Conservation (phyloP, 2,329 filamentous ascomycete genomes). For the Blastomyces parvus region DNA sequence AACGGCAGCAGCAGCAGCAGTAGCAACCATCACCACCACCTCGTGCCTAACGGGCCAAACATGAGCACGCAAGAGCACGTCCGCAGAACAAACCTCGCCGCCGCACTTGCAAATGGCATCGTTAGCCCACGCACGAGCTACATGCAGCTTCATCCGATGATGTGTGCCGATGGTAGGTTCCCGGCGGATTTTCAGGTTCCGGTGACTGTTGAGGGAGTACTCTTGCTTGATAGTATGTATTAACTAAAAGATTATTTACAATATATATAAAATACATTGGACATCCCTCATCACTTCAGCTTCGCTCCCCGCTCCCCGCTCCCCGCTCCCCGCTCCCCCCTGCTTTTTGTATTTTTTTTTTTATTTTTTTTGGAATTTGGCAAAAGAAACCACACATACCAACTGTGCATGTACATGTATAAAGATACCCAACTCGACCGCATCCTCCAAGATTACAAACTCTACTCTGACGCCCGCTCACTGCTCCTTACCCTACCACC, state of each 20-base stretch:
- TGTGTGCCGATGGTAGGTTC: slow-evolving; percentile 19
- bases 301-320: not conserved
- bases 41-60: slow-evolving; percentile 6
- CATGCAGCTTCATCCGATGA: slow-evolving; percentile 19
- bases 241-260: not conserved
- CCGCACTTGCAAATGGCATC: slow-evolving; percentile 18
- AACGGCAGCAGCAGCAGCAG: not conserved
- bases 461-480: slow-evolving; percentile 17
- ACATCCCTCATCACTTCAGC: not conserved
- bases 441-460: slow-evolving; percentile 20
- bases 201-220: slow-evolving; percentile 18
- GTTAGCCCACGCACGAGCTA: slow-evolving; percentile 17
- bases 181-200: slow-evolving; percentile 19
- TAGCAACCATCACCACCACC: not conserved
- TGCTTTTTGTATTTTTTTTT: not conserved
- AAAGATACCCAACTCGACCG: slow-evolving; percentile 21
- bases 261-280: not conserved
- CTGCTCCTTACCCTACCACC: slow-evolving; percentile 7
- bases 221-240: slow-evolving; percentile 19
- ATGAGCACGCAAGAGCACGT: slow-evolving; percentile 13
- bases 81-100: slow-evolving; percentile 18
- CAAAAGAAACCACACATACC: slow-evolving; percentile 1
- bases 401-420: not conserved
- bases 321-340: not conserved
- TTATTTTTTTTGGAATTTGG: not conserved